Base-by-base conservation (phyloP, 2,329 filamentous ascomycete genomes). In the Orbilia javanica region DNA sequence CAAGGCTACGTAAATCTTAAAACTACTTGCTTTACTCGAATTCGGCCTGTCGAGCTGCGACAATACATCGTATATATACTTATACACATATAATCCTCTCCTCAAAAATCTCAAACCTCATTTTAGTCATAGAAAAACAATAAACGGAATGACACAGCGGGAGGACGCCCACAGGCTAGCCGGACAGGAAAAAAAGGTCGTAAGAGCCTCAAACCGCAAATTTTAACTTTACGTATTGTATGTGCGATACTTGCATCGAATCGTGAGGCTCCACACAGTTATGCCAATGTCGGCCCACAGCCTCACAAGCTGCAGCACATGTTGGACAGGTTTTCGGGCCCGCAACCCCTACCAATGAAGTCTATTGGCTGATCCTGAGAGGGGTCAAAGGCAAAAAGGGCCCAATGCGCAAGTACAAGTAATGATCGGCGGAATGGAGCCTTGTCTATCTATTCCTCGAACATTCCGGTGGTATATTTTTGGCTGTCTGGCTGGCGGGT, bases 271-370 rank as follows among this genome's bases (percentile, higher is more conserved):
- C 31, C 67, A 70, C 42, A 63, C 8, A 44, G 31, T 4, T 10
- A 34, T 34, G 31, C 31, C 4, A 10, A 1, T 20, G 62, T 63
- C 42, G 22, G 46, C 44, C 31, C 67, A 63, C 34, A 63, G 57
- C 55, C 57, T 55, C 67, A 55, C 46, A 71, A 57, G 55, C 31
- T 62, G 66, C 53, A 63, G 42, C n/a, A 46, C 15, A 31, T 25
- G 44, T 34, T 31, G 36, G n/a, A 57, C 50, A 36, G 18, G 27
- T 27, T 44, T 60, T 69, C 39, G 65, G 65, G 52, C 65, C 64
- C 52, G 27, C 31, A 2, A 36, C 22, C 25, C 60, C 52, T 44
- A 53, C n/a, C 5, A 39, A 22, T 22, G 8, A 31, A 52, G 39
- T 63, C 1, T 57, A 57, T 57, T 57, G 52, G 52, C 31, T 31